phyloP scores from a whole-genome alignment of 371 early-diverging fungal species.

The Lichtheimia hyalospora region DNA sequence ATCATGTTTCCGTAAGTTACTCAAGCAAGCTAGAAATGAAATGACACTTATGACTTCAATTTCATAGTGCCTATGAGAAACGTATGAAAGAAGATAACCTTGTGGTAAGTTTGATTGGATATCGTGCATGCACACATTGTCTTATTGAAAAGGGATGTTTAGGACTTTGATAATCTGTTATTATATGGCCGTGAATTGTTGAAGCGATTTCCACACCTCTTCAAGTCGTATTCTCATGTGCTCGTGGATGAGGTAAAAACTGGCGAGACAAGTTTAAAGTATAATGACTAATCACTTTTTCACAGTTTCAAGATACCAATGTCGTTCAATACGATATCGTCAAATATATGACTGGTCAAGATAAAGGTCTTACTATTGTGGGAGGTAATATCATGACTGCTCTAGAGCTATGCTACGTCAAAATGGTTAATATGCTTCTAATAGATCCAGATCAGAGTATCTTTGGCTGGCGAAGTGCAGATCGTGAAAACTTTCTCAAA shows the following conservation, averaged over 20 bases:
- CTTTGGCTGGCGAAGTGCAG: slow-evolving; percentile 64
- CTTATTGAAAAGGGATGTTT: slow-evolving; percentile 14
- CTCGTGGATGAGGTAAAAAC: slow-evolving; percentile 58
- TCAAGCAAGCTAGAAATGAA: background rate
- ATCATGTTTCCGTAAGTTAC: slow-evolving; percentile 24
- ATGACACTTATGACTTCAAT: background rate
- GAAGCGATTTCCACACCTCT: slow-evolving; percentile 14
- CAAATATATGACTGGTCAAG: slow-evolving; percentile 25
- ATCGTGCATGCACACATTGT: background rate
- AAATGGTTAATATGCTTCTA: background rate
- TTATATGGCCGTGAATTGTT: slow-evolving; percentile 37
- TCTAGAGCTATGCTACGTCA: too few species aligned
- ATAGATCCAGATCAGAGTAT: slow-evolving; percentile 64
- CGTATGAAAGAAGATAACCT: slow-evolving; percentile 26
- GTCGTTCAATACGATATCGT: slow-evolving; percentile 57
- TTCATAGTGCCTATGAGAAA: slow-evolving; percentile 39
- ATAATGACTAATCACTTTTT: background rate
- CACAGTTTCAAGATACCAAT: slow-evolving; percentile 69
- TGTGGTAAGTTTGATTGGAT: slow-evolving; percentile 29
- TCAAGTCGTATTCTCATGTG: slow-evolving; percentile 31
- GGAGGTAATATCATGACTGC: slow-evolving; percentile 46
- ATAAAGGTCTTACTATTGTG: slow-evolving; percentile 54
- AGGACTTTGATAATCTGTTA: slow-evolving; percentile 67
- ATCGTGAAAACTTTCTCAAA: slow-evolving; percentile 52
- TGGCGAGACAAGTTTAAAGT: too few species aligned